Conservation (phyloP, 805 yeast genomes). For the Ogataea naganishii region DNA sequence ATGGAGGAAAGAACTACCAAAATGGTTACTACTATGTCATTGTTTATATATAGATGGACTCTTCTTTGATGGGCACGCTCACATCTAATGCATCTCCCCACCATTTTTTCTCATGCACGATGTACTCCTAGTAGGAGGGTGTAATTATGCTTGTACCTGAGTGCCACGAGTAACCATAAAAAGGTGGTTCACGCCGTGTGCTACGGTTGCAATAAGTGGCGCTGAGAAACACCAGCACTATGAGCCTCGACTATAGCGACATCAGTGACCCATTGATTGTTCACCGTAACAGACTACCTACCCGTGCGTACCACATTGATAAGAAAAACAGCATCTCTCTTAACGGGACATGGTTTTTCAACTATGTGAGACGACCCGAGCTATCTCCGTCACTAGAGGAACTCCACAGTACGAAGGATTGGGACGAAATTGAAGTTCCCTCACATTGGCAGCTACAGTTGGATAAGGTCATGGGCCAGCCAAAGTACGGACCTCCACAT, state of each 20-base stretch:
- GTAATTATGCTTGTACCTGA: too few relatives aligned
- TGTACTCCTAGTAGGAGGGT: too few relatives aligned
- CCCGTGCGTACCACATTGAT: slow-evolving; percentile 1
- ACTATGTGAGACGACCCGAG: slow-evolving; percentile 2
- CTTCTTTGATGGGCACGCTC: too few relatives aligned
- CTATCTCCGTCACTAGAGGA: slow-evolving; percentile 1
- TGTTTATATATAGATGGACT: too few relatives aligned
- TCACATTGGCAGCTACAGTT: slow-evolving; percentile 27
- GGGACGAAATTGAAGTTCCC: slow-evolving; percentile 19
- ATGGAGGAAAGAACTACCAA: too few relatives aligned
- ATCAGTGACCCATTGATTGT: neutral
- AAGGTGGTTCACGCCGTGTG: too few relatives aligned
- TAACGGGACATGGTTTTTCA: slow-evolving; percentile 1
- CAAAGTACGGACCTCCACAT: slow-evolving; percentile 24
- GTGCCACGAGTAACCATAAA: too few relatives aligned
- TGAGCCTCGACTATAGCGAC: slow-evolving; percentile 1
- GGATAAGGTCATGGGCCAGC: slow-evolving; percentile 1
- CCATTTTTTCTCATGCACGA: too few relatives aligned
- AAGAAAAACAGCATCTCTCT: neutral
- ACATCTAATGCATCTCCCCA: too few relatives aligned
- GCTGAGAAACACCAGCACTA: too few relatives aligned
- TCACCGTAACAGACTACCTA: slow-evolving; percentile 1
- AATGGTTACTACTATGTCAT: too few relatives aligned
- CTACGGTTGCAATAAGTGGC: too few relatives aligned
- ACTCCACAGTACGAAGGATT: slow-evolving; percentile 2